Percentiles rank a stretch among this genome's conserved stretches.
These are phyloP conservation scores for Coemansia sp. DNA, from an alignment of 192 early-diverging fungal species.

Conservation along the genomic window DNA sequence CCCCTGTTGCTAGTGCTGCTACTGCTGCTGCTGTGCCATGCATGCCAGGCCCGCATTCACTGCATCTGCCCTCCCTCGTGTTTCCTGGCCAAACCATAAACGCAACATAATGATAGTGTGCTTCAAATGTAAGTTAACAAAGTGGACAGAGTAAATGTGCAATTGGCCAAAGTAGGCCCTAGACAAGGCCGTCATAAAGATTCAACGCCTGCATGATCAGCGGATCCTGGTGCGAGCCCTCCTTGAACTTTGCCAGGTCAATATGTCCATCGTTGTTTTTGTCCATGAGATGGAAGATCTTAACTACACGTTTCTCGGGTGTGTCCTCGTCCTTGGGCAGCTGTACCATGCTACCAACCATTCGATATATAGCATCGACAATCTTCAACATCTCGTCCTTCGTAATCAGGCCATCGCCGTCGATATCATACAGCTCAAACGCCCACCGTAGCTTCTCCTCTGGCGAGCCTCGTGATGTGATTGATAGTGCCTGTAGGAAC, in stretches of 20 bases:
- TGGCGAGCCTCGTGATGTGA: conserved; percentile 75
- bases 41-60: neutral
- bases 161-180: neutral
- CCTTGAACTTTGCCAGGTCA: conserved; percentile 82
- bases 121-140: neutral
- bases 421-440: conserved; percentile 89
- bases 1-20: too few relatives aligned
- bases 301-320: conserved; percentile 84
- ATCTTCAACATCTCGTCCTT: conserved; percentile 87
- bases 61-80: too few relatives aligned
- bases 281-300: conserved; percentile 90
- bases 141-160: neutral
- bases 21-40: neutral
- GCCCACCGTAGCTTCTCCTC: conserved; percentile 89
- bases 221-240: conserved; percentile 85
- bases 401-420: conserved; percentile 84
- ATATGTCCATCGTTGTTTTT: conserved; percentile 80
- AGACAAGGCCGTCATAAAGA: conserved; percentile 85
- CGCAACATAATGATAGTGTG: neutral
- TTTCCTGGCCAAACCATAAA: neutral
- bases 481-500: conserved; percentile 82
- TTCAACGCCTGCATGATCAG: conserved; percentile 84
- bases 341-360: conserved; percentile 90
- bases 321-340: conserved; percentile 90
- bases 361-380: conserved; percentile 93